Conservation (phyloP, 148 eudicot species). For the Vaccinium vitisidaea region DNA sequence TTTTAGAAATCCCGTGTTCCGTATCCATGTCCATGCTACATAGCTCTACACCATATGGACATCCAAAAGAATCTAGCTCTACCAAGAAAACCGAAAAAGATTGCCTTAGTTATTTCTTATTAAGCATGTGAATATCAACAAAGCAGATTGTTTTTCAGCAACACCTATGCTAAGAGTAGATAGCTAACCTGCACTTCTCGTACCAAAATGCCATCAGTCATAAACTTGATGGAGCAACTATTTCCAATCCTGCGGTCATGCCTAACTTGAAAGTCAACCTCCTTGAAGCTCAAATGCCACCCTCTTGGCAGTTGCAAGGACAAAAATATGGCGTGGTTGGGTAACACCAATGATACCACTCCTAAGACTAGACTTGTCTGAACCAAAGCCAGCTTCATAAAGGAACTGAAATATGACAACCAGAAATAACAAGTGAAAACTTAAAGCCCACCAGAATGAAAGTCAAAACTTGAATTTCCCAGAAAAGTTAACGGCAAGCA, state of each 20-base stretch:
- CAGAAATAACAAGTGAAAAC: slow-evolving; percentile 18
- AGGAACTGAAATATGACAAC: slow-evolving; percentile 61
- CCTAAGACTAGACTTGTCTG: slow-evolving; percentile 34
- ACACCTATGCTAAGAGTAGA: background rate
- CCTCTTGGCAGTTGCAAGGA: slow-evolving; percentile 89
- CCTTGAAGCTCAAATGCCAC: slow-evolving; percentile 90
- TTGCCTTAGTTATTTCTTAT: background rate
- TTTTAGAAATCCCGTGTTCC: too few relatives aligned
- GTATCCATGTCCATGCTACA: too few relatives aligned
- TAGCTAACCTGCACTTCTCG: slow-evolving; percentile 86
- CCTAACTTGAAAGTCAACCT: slow-evolving; percentile 94
- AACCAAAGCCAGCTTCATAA: slow-evolving; percentile 96
- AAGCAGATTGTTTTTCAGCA: background rate
- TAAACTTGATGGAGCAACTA: slow-evolving; percentile 79
- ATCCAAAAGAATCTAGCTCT: background rate
- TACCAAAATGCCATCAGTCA: slow-evolving; percentile 97
- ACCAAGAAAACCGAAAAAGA: background rate
- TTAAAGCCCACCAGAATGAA: background rate
- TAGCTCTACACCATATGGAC: background rate
- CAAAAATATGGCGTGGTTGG: slow-evolving; percentile 97
- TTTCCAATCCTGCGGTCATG: slow-evolving; percentile 77
- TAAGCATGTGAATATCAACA: background rate
- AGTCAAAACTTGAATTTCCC: background rate
- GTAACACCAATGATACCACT: slow-evolving; percentile 91
- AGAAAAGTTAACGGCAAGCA: background rate